Evolutionary conservation across 129 eudicot genomes (phyloP), one percentile per base, ranked within the genome.

Genomic region (Lactuca sativa): DNA sequence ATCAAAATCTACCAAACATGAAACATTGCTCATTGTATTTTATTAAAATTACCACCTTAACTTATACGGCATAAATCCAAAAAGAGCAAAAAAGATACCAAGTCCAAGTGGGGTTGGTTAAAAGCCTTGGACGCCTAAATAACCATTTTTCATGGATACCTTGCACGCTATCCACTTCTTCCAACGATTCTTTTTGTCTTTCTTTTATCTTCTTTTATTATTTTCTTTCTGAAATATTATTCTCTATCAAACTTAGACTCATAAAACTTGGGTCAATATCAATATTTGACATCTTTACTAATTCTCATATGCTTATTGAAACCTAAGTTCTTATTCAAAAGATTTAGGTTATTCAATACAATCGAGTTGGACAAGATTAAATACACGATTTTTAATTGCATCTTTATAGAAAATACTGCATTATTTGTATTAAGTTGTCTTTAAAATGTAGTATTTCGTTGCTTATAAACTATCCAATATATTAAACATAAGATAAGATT

Each of bases 101-200:
- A 68, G 75, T 68, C 48, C 38, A 60, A 68, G 75, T 68, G 75
- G 75, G 60, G 70, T 53, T 69, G 9, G 65, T 62, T 69, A 31
- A 62, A 69, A 69, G 71, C 54, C 76, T 76, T 69, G 17, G 66
- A 77, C 48, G 71, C 65, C 56, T 69, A 32, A 31, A 54, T 61
- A 69, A 77, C 71, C 51, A 62, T 54, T 52, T 52, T 69, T 73
- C 59, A 71, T 55, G 63, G 77, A 82, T 83, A 59, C 82, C 93
- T 86, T 81, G 69, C 86, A 81, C 93, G 86, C 67, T 60, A 76
- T 72, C 75, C 74, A 67, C 79, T 62, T 64, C 58, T 54, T n/a
- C 12, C 38, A 63, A 13, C n/a, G 47, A 40, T 2, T 43, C 62
- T 53, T 78, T 56, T 34, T 69, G 21, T 64, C 25, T 7, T 56